These are phyloP conservation scores for Puccinia novopanici DNA, from an alignment of 1,284 basidiomycete species.

Conservation along the genomic window DNA sequence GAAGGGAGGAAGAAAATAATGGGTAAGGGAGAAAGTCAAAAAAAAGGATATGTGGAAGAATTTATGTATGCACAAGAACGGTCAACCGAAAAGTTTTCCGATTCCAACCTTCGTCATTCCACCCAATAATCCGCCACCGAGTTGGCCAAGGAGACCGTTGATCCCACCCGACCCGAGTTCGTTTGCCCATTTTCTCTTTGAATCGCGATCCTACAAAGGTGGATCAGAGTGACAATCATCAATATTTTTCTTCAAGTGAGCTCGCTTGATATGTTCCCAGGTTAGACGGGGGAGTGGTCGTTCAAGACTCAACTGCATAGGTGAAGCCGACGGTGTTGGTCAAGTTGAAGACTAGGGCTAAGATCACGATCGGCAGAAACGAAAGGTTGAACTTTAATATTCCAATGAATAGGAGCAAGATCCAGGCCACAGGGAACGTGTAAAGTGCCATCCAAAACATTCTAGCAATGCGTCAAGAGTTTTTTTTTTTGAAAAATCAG, in stretches of 20 bases:
- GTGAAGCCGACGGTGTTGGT: slow-evolving; percentile 91
- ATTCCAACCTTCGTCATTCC: slow-evolving; percentile 39
- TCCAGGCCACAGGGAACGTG: slow-evolving; percentile 83
- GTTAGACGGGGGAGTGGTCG: neutral
- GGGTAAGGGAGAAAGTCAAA: neutral
- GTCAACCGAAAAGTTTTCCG: slow-evolving; percentile 39
- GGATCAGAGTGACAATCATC: neutral
- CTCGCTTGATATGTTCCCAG: too few species aligned
- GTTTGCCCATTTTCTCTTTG: slow-evolving; percentile 43
- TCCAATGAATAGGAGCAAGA: slow-evolving; percentile 79
- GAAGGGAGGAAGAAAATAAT: too few species aligned
- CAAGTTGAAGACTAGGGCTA: slow-evolving; percentile 86
- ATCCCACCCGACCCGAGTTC: slow-evolving; percentile 18
- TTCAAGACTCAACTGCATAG: slow-evolving; percentile 64
- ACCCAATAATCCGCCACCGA: slow-evolving; percentile 30
- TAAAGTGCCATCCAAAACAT: slow-evolving; percentile 94
- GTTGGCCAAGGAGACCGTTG: slow-evolving; percentile 10
- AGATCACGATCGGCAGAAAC: slow-evolving; percentile 80
- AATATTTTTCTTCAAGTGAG: too few species aligned
- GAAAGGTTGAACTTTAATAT: slow-evolving; percentile 81
- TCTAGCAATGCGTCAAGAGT: slow-evolving; percentile 61
- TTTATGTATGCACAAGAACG: neutral
- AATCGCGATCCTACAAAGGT: slow-evolving; percentile 35
- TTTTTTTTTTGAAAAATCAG: neutral
- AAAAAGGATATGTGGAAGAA: neutral